Percentiles rank a stretch among this genome's conserved stretches.
Conservation (phyloP, 169 alveolate species). For the Cryptosporidium bovis region DNA sequence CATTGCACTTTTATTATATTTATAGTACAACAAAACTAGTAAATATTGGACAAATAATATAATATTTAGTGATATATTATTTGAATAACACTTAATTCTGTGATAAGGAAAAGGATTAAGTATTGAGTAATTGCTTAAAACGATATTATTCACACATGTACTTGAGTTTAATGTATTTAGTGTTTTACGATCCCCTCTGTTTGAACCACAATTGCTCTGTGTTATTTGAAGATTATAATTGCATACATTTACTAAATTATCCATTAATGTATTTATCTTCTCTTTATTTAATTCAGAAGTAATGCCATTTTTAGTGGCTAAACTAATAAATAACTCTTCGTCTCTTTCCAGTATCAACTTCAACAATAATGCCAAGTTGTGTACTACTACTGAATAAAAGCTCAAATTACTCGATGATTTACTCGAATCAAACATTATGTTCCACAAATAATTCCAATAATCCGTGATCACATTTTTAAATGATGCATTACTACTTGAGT, state of each 20-base stretch:
- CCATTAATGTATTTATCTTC: neutral
- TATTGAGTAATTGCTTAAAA: neutral
- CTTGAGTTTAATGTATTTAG: constrained; percentile 21
- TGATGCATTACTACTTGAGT: neutral
- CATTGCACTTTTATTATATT: neutral
- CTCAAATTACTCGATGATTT: neutral
- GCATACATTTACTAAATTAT: constrained; percentile 42
- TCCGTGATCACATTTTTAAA: neutral
- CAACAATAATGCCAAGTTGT: neutral
- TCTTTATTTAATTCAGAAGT: neutral
- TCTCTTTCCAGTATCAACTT: neutral
- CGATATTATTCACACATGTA: neutral
- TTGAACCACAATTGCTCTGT: neutral
- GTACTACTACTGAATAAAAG: constrained; percentile 9
- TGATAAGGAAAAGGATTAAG: constrained; percentile 52
- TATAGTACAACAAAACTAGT: neutral
- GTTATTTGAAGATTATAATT: constrained; percentile 11
- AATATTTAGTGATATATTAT: constrained; percentile 17
- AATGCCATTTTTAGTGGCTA: neutral
- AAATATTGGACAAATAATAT: constrained; percentile 37
- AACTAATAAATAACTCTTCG: neutral
- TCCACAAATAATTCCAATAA: constrained; percentile 51
- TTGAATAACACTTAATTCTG: constrained; percentile 31
- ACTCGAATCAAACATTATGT: neutral
- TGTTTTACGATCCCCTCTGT: constrained; percentile 15